These are phyloP conservation scores for Parasitella parasitica DNA, from an alignment of 371 early-diverging fungal species.

Conservation along the genomic window DNA sequence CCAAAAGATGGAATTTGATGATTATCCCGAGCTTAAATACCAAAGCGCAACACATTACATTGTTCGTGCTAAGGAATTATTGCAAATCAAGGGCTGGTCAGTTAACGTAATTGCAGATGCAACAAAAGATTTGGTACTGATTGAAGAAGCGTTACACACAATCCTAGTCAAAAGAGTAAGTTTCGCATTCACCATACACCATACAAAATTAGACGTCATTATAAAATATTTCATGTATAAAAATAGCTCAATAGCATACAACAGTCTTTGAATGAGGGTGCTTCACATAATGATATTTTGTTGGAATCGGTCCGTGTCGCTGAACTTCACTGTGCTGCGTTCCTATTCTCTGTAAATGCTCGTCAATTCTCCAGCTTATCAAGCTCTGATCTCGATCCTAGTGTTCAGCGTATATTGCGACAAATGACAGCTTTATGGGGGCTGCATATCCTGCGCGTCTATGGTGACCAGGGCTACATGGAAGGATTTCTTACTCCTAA, in stretches of 20 bases:
- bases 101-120: constrained; percentile 19
- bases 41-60: constrained; percentile 38
- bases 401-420: constrained; percentile 27
- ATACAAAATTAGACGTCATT: no score
- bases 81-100: constrained; percentile 19
- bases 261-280: constrained; percentile 19
- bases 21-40: constrained; percentile 29
- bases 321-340: constrained; percentile 40
- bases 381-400: constrained; percentile 15
- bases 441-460: constrained; percentile 38
- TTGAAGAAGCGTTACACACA: constrained; percentile 29
- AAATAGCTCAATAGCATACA: constrained; percentile 38
- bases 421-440: constrained; percentile 42
- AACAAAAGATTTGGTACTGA: constrained; percentile 23
- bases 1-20: constrained; percentile 24
- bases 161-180: constrained; percentile 34
- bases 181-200: background rate
- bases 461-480: constrained; percentile 50
- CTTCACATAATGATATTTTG: constrained; percentile 28
- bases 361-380: constrained; percentile 27
- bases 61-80: constrained; percentile 26
- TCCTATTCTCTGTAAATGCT: constrained; percentile 33
- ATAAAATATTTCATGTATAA: no score
- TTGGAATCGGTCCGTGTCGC: constrained; percentile 36
- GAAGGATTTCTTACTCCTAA: constrained; percentile 49